These are phyloP conservation scores for Cyclotella baltica DNA, from an alignment of 108 stramenopile genomes.

Conservation along the genomic window DNA sequence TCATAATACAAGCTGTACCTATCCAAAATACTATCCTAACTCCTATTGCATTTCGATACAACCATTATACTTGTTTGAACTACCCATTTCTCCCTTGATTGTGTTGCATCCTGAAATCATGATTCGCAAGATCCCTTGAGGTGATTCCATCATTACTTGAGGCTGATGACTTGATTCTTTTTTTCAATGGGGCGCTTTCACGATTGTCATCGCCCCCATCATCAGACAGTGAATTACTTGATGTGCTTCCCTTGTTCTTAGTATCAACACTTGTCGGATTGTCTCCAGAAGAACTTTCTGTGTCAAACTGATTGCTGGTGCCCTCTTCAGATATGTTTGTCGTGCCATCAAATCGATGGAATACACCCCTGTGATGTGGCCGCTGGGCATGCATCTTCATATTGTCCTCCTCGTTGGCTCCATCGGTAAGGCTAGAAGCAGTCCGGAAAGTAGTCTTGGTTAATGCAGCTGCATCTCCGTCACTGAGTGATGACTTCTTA, in stretches of 20 bases:
- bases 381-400: background rate
- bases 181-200: conserved; percentile 29
- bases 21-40: too few species aligned
- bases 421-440: too few species aligned
- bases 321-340: conserved; percentile 24
- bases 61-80: too few species aligned
- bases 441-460: too few species aligned
- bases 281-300: conserved; percentile 31
- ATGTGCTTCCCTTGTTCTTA: conserved; percentile 24
- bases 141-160: background rate
- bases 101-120: too few species aligned
- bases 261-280: conserved; percentile 23
- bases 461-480: background rate
- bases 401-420: background rate
- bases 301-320: conserved; percentile 25
- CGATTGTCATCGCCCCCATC: conserved; percentile 24
- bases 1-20: too few species aligned
- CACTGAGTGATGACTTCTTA: background rate
- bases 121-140: background rate
- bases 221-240: conserved; percentile 38
- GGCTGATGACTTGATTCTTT: conserved; percentile 23
- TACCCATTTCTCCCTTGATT: too few species aligned
- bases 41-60: too few species aligned
- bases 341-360: conserved; percentile 9
- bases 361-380: background rate